Evolutionary conservation across 2,329 filamentous ascomycete genomes (phyloP).

Genomic region (Tolypocladium tropicale): DNA sequence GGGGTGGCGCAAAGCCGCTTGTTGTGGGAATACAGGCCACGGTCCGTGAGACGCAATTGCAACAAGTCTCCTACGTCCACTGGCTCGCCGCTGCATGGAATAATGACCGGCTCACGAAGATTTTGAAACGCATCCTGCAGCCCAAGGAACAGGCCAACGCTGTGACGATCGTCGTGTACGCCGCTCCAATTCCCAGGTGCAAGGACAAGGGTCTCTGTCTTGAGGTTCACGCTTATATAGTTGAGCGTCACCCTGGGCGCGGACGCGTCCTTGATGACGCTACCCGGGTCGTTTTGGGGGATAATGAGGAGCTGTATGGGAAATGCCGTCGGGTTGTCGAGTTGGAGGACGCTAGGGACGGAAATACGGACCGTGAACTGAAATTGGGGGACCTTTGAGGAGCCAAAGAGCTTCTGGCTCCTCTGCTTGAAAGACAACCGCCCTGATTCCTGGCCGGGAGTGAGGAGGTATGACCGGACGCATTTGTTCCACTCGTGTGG

Average conservation of each 20-base stretch:
- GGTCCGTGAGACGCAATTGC: not conserved
- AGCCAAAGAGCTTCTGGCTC: conserved; percentile 18
- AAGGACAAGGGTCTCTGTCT: conserved; percentile 6
- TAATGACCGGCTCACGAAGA: not conserved
- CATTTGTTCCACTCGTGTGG: not conserved
- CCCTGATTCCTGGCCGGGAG: conserved; percentile 18
- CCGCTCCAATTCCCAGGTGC: conserved; percentile 4
- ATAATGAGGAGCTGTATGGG: conserved; percentile 10
- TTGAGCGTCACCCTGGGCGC: conserved; percentile 8
- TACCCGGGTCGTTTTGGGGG: conserved; percentile 7
- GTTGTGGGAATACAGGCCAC: not conserved
- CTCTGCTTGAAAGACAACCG: conserved; percentile 22
- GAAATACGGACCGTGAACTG: conserved; percentile 14
- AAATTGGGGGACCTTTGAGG: conserved; percentile 21
- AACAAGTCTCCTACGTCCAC: conserved; percentile 5
- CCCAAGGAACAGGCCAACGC: not conserved
- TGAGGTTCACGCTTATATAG: conserved; percentile 8
- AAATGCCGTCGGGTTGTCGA: conserved; percentile 12
- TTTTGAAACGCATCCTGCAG: conserved; percentile 1
- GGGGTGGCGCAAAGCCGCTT: not conserved
- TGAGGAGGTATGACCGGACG: conserved; percentile 14
- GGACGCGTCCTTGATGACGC: conserved; percentile 4
- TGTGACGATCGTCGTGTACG: not conserved
- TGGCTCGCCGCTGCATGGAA: conserved; percentile 1
- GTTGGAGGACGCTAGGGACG: conserved; percentile 17